These are phyloP conservation scores for Stachybotrys chlorohalonatus DNA, from an alignment of 2,329 filamentous ascomycete species.

Conservation along the genomic window DNA sequence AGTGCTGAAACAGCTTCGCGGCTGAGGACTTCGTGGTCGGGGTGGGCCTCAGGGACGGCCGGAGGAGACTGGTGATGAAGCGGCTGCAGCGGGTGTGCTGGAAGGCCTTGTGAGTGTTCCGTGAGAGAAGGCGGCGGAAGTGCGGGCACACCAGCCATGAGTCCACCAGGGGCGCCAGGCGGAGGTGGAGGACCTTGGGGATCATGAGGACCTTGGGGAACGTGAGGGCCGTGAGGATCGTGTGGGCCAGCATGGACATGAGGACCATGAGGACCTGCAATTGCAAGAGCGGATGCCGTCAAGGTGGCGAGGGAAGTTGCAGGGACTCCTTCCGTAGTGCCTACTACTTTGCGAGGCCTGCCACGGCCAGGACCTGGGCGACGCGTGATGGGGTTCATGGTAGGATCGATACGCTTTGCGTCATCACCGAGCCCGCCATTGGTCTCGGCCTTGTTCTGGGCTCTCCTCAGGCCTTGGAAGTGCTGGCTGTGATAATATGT, in stretches of 20 bases:
- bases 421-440: slow-evolving; percentile 23
- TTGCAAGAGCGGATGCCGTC: too few species aligned
- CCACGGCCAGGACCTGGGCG: slow-evolving; percentile 50
- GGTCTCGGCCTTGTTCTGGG: slow-evolving; percentile 42
- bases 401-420: slow-evolving; percentile 37
- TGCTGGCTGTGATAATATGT: slow-evolving; percentile 37
- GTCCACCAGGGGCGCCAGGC: background rate
- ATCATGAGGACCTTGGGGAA: too few species aligned
- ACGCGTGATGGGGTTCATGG: slow-evolving; percentile 49
- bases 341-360: slow-evolving; percentile 36
- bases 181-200: background rate
- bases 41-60: background rate
- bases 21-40: background rate
- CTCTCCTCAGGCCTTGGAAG: slow-evolving; percentile 48
- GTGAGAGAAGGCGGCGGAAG: background rate
- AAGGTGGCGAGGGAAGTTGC: background rate
- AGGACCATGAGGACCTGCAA: background rate
- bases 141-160: background rate
- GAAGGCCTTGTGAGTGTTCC: slow-evolving; percentile 1
- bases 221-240: too few species aligned
- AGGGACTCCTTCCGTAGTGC: slow-evolving; percentile 8
- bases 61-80: background rate
- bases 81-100: background rate
- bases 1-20: background rate
- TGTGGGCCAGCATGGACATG: too few species aligned